phyloP scores from a whole-genome alignment of 345 rosid genomes.

The Pseudoturritis turrita region DNA sequence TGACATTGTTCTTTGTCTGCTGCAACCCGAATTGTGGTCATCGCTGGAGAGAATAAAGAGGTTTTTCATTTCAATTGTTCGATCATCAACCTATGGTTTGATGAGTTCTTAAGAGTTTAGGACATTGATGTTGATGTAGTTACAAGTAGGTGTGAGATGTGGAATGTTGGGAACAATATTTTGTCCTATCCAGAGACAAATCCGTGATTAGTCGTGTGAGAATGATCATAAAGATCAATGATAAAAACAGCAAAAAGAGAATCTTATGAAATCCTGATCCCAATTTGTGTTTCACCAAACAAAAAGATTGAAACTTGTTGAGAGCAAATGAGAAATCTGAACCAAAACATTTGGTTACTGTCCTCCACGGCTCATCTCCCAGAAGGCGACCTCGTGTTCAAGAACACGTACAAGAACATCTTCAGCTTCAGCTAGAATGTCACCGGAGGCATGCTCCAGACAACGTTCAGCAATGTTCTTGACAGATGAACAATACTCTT shows the following conservation, averaged over 20 bases:
- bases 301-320: background rate
- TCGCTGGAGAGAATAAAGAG: conserved; percentile 70
- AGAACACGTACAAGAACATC: conserved; percentile 45
- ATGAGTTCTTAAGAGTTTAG: conserved; percentile 4
- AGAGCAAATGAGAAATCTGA: background rate
- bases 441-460: conserved; percentile 46
- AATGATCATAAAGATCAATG: background rate
- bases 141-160: background rate
- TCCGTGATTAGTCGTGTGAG: background rate
- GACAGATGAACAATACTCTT: conserved; percentile 52
- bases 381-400: conserved; percentile 68
- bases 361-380: conserved; percentile 62
- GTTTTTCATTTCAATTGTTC: background rate
- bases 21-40: conserved; percentile 70
- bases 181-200: background rate
- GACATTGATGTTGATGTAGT: background rate
- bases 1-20: conserved; percentile 88
- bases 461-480: conserved; percentile 48
- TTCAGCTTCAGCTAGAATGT: conserved; percentile 47
- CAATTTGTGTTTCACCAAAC: background rate
- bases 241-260: background rate
- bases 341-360: conserved; percentile 8
- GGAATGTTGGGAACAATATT: background rate
- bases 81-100: background rate
- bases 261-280: background rate